phyloP scores from a whole-genome alignment of 31 red algal species.

The Endocladia muricata region DNA sequence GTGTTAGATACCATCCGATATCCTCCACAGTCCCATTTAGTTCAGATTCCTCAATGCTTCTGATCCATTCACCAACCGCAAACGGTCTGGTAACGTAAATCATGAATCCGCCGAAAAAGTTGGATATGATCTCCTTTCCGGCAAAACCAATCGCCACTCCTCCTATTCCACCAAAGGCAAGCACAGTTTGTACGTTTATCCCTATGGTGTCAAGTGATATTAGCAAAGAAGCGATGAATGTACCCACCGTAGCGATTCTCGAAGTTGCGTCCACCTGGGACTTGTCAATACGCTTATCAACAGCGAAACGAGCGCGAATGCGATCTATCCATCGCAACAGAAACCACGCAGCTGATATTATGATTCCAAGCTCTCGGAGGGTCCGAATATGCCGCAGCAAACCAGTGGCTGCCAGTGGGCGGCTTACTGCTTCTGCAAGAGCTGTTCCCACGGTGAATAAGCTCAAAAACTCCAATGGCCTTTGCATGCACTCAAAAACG shows the following conservation, averaged over 20 bases:
- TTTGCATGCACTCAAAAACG: slow-evolving; percentile 97
- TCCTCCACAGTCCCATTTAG: slow-evolving; percentile 97
- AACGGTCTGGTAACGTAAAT: slow-evolving; percentile 94
- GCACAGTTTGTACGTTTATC: slow-evolving; percentile 91
- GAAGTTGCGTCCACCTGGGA: slow-evolving; percentile 88
- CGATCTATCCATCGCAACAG: slow-evolving; percentile 92
- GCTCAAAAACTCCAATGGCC: slow-evolving; percentile 92
- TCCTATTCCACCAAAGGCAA: slow-evolving; percentile 99
- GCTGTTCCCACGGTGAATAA: slow-evolving; percentile 89
- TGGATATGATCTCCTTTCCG: slow-evolving; percentile 95
- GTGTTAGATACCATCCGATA: slow-evolving; percentile 98
- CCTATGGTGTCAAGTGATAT: slow-evolving; percentile 96
- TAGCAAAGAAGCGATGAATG: slow-evolving; percentile 65
- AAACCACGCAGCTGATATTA: slow-evolving; percentile 95
- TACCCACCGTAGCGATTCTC: slow-evolving; percentile 84
- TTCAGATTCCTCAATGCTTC: slow-evolving; percentile 85
- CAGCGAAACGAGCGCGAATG: slow-evolving; percentile 82
- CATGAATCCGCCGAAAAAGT: slow-evolving; percentile 99
- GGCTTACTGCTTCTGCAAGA: slow-evolving; percentile 82
- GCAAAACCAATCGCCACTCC: slow-evolving; percentile 99
- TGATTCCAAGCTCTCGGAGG: slow-evolving; percentile 91
- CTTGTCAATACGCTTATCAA: slow-evolving; percentile 84
- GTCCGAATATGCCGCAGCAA: slow-evolving; percentile 76
- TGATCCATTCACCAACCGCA: slow-evolving; percentile 95
- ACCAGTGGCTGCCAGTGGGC: slow-evolving; percentile 82